phyloP scores from a whole-genome alignment of 306 rosid genomes.

The Gynostemma pentaphyllum region DNA sequence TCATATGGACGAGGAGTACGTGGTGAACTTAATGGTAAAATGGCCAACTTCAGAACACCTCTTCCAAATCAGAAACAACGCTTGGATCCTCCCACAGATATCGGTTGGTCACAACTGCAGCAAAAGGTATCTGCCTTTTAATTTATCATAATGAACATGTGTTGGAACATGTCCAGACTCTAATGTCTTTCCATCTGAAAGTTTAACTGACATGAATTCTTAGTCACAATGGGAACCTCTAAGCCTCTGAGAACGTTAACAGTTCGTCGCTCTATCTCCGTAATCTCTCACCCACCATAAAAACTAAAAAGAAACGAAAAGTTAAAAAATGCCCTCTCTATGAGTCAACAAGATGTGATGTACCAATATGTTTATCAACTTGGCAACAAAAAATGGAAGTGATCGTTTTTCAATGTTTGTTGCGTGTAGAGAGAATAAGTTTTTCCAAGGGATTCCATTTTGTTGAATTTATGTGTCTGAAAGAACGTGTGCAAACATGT shows the following conservation, averaged over 20 bases:
- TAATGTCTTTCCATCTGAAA: not conserved
- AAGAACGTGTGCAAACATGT: too few species aligned
- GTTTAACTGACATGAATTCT: not conserved
- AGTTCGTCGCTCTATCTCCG: not conserved
- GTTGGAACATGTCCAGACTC: not conserved
- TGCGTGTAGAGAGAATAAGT: not conserved
- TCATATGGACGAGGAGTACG: conserved; percentile 14
- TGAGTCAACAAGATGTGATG: not conserved
- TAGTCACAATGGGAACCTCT: not conserved
- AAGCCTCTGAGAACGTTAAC: not conserved
- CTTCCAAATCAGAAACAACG: conserved; percentile 21
- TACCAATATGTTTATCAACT: not conserved
- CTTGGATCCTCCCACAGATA: conserved; percentile 21
- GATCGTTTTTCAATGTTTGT: not conserved
- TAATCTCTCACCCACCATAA: not conserved
- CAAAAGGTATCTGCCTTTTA: conserved; percentile 21
- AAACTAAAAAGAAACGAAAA: not conserved
- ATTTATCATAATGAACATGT: not conserved
- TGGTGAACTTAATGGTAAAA: conserved; percentile 26
- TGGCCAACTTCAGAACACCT: conserved; percentile 19
- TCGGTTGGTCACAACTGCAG: conserved; percentile 22
- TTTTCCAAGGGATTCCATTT: not conserved
- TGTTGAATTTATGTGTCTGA: not conserved
- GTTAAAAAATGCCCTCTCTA: not conserved
- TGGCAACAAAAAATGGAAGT: not conserved